Evolutionary conservation across 169 alveolate species (phyloP).

Genomic region (Cryptosporidium sp.): DNA sequence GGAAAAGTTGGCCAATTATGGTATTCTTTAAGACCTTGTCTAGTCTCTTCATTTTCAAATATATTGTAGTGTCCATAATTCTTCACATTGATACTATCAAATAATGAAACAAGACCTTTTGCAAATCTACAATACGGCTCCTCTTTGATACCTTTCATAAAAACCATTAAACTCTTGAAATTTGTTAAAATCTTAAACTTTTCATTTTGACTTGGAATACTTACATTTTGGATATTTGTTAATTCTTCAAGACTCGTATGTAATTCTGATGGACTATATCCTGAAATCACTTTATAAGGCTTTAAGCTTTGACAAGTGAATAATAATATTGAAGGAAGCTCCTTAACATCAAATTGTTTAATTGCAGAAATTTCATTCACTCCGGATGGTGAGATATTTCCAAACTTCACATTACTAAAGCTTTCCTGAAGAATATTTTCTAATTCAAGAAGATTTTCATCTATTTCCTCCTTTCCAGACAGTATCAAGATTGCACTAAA

Average conservation of each 20-base stretch:
- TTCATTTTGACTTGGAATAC: slow-evolving; percentile 30
- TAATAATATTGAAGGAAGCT: slow-evolving; percentile 30
- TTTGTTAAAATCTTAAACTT: slow-evolving; percentile 33
- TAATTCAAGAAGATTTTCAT: slow-evolving; percentile 15
- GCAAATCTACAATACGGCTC: slow-evolving; percentile 88
- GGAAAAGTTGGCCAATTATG: slow-evolving; percentile 91
- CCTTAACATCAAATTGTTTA: slow-evolving; percentile 42
- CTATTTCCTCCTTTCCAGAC: slow-evolving; percentile 49
- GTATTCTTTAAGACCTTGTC: slow-evolving; percentile 86
- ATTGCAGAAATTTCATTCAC: slow-evolving; percentile 49
- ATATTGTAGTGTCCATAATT: slow-evolving; percentile 84
- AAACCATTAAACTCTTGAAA: slow-evolving; percentile 77
- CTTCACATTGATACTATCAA: slow-evolving; percentile 77
- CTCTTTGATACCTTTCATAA: slow-evolving; percentile 87
- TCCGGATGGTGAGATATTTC: slow-evolving; percentile 9
- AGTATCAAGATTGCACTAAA: slow-evolving; percentile 5
- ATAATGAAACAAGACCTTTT: slow-evolving; percentile 80
- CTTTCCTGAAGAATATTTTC: background rate
- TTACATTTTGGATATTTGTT: background rate
- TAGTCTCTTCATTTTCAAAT: slow-evolving; percentile 82
- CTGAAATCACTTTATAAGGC: slow-evolving; percentile 22
- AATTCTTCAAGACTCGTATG: slow-evolving; percentile 14
- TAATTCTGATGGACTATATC: slow-evolving; percentile 30
- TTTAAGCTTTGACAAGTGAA: slow-evolving; percentile 35
- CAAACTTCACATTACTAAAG: slow-evolving; percentile 16